Conservation (phyloP, 139 green algal genomes). For the Nannochloris sp. region DNA sequence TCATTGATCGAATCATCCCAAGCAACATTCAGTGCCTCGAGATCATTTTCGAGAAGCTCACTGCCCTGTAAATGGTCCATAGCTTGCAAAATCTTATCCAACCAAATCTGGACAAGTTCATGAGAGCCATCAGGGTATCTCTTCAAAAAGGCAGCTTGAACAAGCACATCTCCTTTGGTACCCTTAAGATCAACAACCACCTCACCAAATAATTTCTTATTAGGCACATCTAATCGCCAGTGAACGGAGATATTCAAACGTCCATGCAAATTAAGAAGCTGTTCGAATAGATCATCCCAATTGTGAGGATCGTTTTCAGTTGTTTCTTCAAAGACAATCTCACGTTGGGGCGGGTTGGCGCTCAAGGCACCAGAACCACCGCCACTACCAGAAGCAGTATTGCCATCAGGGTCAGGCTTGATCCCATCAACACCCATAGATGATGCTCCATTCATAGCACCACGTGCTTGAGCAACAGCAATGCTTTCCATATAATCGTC, state of each 20-base stretch:
- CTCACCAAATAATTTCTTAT: background rate
- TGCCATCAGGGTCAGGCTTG: background rate
- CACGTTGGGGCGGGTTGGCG: background rate
- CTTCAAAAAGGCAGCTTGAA: background rate
- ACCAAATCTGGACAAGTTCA: background rate
- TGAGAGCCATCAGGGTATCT: background rate
- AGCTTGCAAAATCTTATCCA: background rate
- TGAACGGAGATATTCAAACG: background rate
- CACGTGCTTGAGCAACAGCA: too few species aligned
- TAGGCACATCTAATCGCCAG: background rate
- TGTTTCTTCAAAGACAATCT: background rate
- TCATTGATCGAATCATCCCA: background rate
- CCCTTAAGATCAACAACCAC: background rate
- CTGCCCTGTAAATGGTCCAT: background rate
- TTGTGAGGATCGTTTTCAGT: background rate
- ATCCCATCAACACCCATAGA: too few species aligned
- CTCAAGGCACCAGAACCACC: too few species aligned
- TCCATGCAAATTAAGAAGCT: background rate
- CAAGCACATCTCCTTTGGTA: background rate
- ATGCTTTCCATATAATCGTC: too few species aligned
- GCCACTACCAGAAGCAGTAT: too few species aligned
- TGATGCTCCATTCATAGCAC: too few species aligned
- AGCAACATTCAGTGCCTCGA: background rate
- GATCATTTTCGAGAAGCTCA: background rate
- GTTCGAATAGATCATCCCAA: constrained; percentile 3